Conservation (phyloP, 306 rosid genomes). For the Gastrolobium villosum region DNA sequence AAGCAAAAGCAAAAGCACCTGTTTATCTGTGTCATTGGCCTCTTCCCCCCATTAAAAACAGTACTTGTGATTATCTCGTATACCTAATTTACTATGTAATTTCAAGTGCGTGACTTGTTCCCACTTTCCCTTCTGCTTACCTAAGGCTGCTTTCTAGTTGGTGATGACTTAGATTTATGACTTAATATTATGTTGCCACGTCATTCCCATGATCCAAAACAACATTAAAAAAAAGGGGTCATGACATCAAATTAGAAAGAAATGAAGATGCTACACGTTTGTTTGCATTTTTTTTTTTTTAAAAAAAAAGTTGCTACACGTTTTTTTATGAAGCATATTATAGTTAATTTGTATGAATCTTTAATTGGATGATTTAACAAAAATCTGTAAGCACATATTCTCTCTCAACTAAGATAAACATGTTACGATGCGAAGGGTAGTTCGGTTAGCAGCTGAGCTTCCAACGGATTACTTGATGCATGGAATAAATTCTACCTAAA, state of each 20-base stretch:
- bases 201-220: conserved; percentile 28
- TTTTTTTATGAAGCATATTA: conserved; percentile 47
- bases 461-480: no score
- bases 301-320: conserved; percentile 44
- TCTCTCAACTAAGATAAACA: conserved; percentile 17
- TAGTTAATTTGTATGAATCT: conserved; percentile 41
- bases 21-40: conserved; percentile 43
- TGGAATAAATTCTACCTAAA: no score
- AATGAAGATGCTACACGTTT: conserved; percentile 51
- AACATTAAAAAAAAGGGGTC: conserved; percentile 32
- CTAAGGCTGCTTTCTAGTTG: conserved; percentile 49
- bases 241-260: conserved; percentile 38
- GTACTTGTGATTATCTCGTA: conserved; percentile 54
- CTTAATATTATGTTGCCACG: conserved; percentile 59
- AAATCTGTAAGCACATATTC: conserved; percentile 36
- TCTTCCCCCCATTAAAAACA: conserved; percentile 30
- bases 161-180: conserved; percentile 51
- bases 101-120: conserved; percentile 49
- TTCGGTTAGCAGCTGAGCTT: no score
- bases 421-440: no score
- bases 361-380: conserved; percentile 44
- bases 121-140: conserved; percentile 51
- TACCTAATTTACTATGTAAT: conserved; percentile 21
- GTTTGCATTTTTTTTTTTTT: not conserved
- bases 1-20: conserved; percentile 50